phyloP scores from a whole-genome alignment of 1,284 basidiomycete species.

The Coriolopsis trogii region DNA sequence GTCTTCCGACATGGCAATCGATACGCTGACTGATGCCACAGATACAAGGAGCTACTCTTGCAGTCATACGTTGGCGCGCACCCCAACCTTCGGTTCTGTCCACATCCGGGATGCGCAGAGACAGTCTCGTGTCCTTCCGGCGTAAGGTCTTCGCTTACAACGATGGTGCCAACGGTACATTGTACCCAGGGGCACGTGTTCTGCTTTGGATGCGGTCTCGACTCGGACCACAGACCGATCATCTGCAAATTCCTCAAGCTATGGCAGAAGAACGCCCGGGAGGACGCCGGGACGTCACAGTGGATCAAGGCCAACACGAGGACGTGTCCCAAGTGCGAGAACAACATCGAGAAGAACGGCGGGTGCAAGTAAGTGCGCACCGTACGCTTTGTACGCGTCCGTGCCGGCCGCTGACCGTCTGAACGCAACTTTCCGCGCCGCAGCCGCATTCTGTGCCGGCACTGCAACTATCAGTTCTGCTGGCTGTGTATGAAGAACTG shows the following conservation, averaged over 20 bases:
- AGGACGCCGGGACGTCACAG: conserved; percentile 71
- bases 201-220: conserved; percentile 59
- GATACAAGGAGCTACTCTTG: conserved; percentile 59
- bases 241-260: conserved; percentile 59
- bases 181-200: conserved; percentile 54
- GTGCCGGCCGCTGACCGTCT: conserved; percentile 34
- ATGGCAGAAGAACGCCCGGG: conserved; percentile 69
- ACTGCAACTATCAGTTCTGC: conserved; percentile 67
- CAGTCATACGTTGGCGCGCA: conserved; percentile 65
- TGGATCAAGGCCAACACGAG: conserved; percentile 76
- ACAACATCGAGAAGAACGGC: conserved; percentile 75
- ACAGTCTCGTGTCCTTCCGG: conserved; percentile 39
- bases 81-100: conserved; percentile 60
- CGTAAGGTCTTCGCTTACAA: conserved; percentile 44
- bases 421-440: not conserved
- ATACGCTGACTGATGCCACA: conserved; percentile 21
- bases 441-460: conserved; percentile 50
- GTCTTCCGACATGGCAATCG: not conserved
- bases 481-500: conserved; percentile 74
- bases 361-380: conserved; percentile 60
- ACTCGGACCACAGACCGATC: conserved; percentile 61
- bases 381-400: not conserved
- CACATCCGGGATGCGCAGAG: conserved; percentile 40
- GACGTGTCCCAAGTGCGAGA: conserved; percentile 65
- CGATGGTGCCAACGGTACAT: conserved; percentile 59